Base-by-base conservation (phyloP, 495 filamentous ascomycete genomes). In the Beverwykella pulmonaria region DNA sequence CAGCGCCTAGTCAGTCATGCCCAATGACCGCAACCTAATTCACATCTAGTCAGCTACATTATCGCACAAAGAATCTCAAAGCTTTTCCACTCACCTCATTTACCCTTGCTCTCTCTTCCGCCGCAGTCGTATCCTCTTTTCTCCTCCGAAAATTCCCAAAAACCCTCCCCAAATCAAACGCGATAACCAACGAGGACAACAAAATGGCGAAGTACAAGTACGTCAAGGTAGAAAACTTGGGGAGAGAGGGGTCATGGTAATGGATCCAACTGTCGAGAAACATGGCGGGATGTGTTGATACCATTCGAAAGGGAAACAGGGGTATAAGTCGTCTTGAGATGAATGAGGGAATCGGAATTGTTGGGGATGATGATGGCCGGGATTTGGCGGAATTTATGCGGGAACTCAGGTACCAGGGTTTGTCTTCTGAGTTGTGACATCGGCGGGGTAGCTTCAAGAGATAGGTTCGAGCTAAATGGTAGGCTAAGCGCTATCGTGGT, bases 151-250 rank as follows among this genome's bases (percentile, higher is more conserved):
- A 44, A 2, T 12, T 9, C 15, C 17, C 39, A 44, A 44, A 44
- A 1, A 52, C 2, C 53, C 34, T 56, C 19, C 53, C 53, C 1
- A 47, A 4, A 53, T 62, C 59, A 12, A 29, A 47, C 17, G 59
- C 48, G 41, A 62, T 53, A 3, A 62, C 12, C 22, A 25, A 32
- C 15, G 25, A 22, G 2, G 30, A 52, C 4, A 62, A 20, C 26
- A 62, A 25, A 23, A 50, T 30, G 8, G 48, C 26, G 47, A 62
- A 25, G 47, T 52, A 62, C 44, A 62, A 39, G 22, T 62, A 62
- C 10, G 59, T 25, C 25, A 62, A 27, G 8, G 25, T n/a, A 26
- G 59, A 62, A 41, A 62, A 53, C 2, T 20, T 14, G 25, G 59
- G 59, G 14, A 62, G 59, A 34, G 46, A 36, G 1, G 59, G 46